Evolutionary conservation across 805 yeast genomes (phyloP), one percentile per base, ranked within the genome.

Genomic region (Ogataea henricii): DNA sequence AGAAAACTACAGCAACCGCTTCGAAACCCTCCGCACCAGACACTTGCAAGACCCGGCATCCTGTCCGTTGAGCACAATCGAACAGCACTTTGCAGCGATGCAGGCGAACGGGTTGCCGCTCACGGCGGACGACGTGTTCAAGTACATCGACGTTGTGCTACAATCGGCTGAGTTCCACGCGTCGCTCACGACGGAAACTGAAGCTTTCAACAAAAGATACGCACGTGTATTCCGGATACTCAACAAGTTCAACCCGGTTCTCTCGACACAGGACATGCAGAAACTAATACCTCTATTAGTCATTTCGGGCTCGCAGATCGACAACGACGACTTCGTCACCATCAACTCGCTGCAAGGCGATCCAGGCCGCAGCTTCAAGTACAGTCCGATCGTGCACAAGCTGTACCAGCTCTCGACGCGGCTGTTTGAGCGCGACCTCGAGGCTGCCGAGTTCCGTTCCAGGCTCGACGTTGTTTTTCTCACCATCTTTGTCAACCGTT

Each of bases 121-220:
- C 13, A 49, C 60, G 3, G 37, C 54, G 2, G 42, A 54, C 10
- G 59, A 60, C 4, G 35, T 67, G 6, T 50, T 50, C 22, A 37
- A 54, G 12, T 58, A 49, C 23, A 46, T 61, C 20, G 56, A 57
- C 37, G 40, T 57, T 1, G 47, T 59, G 1, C 40, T 63, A 6
- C 67, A 64, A 41, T 66, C 71, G 5, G 38, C 54, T 4, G 68
- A 65, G 51, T 55, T 66, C 39, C 59, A 62, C 45, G 32, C 35
- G 10, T 46, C 46, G 13, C 21, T 51, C 6, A 21, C 13, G 1
- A 27, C 39, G 13, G 50, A 52, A 26, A 14, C 36, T 8, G 43
- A 51, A 9, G 56, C 53, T 13, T 65, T 60, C 46, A 48, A 52
- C 29, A 52, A 52, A 16, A 53, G 69, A 44, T 54, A 54, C 20